Evolutionary conservation across 2,329 filamentous ascomycete genomes (phyloP).

Genomic region (Fusarium haematococcum): DNA sequence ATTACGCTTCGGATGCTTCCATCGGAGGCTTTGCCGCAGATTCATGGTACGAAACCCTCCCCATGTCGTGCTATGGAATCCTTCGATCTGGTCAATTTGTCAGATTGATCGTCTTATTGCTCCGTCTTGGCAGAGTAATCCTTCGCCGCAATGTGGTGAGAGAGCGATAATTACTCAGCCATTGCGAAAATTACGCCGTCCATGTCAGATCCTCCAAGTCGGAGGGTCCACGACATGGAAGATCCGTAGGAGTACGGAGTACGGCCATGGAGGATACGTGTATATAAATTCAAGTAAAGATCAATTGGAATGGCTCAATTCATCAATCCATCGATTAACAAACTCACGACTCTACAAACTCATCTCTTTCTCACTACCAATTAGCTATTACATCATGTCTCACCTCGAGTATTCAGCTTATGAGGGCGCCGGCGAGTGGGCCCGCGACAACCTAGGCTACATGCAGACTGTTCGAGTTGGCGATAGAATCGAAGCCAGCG

Average conservation of each 20-base stretch:
- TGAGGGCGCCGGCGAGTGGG: slow-evolving; percentile 45
- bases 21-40: background rate
- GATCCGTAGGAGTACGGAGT: background rate
- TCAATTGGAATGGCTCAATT: background rate
- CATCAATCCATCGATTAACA: background rate
- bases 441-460: slow-evolving; percentile 52
- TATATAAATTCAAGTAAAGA: background rate
- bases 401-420: slow-evolving; percentile 47
- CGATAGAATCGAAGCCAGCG: slow-evolving; percentile 59
- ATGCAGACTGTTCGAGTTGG: slow-evolving; percentile 62
- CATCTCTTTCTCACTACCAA: rapidly evolving
- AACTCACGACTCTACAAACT: too few species aligned
- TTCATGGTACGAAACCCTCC: background rate
- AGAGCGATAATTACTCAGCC: slow-evolving; percentile 1
- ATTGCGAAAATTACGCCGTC: background rate
- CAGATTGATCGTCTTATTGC: slow-evolving; percentile 16
- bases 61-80: background rate
- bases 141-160: background rate
- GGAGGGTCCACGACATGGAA: background rate
- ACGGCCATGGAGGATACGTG: background rate
- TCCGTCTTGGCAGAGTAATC: slow-evolving; percentile 9
- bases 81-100: slow-evolving; percentile 29
- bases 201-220: background rate
- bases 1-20: background rate
- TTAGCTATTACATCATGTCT: slow-evolving; percentile 40